Evolutionary conservation across 2,329 filamentous ascomycete species (phyloP), one percentile per base, ranked within the genome.

Genomic region (Lomentospora prolificans): DNA sequence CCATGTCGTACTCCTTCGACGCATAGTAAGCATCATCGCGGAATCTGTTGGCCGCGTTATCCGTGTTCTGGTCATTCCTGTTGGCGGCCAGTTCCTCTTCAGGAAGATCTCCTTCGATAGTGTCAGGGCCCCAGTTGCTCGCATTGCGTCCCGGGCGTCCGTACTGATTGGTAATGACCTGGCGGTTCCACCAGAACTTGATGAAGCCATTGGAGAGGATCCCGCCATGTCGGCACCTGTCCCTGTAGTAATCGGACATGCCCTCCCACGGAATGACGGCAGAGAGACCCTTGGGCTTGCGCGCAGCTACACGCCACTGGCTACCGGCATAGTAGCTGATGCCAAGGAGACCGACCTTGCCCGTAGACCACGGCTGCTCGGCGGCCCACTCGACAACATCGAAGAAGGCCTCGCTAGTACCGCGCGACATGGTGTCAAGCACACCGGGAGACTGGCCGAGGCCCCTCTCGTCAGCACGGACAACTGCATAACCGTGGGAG

Each of bases 81-180:
- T 80, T 81, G 31, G 66, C 65, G 3, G 62, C 69, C 1, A 79
- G 72, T 14, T 55, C 53, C 19, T 76, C 75, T 1, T 77, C 76
- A 0, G 75, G 64, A 0, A 85, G 66, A 58, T 81, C 73, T 1
- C 82, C 82, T 59, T 85, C 82, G 25, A 84, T 70, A 0, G 81
- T 83, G n/a, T 55, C 53, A 27, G 53, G 53, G 0, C 78, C 79
- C 76, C 76, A 81, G 17, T 81, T 80, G 2, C 72, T 67, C 2
- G 71, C 74, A 72, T 12, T 31, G 7, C 53, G 27, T 4, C 53
- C 53, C 25, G 53, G 41, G 6, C 53, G 25, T 1, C 85, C 85
- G 58, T 89, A 89, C 65, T 89, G 86, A 62, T 87, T 88, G 0
- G 73, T 72, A 6, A 86, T 70, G 5, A 87, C 81, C 63, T 86